These are phyloP conservation scores for Aspergillus kassunensis DNA, from an alignment of 495 filamentous ascomycete species.

Conservation along the genomic window DNA sequence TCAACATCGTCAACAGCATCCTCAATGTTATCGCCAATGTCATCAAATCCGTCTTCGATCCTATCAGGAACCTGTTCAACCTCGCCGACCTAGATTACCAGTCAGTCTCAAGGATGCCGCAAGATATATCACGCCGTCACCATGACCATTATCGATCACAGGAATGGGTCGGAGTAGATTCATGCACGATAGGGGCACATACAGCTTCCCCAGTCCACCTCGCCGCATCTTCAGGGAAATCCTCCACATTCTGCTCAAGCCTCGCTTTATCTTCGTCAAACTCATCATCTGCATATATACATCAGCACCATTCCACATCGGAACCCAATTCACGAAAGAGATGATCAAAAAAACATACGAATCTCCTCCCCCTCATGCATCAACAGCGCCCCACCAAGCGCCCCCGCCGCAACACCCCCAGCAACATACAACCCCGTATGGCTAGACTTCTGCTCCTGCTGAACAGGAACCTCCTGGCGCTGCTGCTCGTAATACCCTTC, in stretches of 20 bases:
- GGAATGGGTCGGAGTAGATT: background rate
- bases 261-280: constrained; percentile 28
- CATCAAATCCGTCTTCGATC: constrained; percentile 26
- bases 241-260: constrained; percentile 31
- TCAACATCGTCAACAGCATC: constrained; percentile 29
- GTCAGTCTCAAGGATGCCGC: no score
- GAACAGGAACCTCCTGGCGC: constrained; percentile 26
- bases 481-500: constrained; percentile 10
- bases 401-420: constrained; percentile 47
- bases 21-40: constrained; percentile 27
- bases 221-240: constrained; percentile 38
- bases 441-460: constrained; percentile 28
- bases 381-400: constrained; percentile 49
- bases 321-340: constrained; percentile 6
- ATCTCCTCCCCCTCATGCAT: constrained; percentile 42
- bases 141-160: no score
- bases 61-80: constrained; percentile 32
- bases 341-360: constrained; percentile 28
- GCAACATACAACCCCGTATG: constrained; percentile 42
- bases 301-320: constrained; percentile 23
- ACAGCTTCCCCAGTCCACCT: constrained; percentile 36
- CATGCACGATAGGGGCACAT: background rate
- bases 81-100: constrained; percentile 9
- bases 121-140: no score
- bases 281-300: constrained; percentile 20